phyloP scores from a whole-genome alignment of 1,284 basidiomycete species.

The Sparassis latifolia region DNA sequence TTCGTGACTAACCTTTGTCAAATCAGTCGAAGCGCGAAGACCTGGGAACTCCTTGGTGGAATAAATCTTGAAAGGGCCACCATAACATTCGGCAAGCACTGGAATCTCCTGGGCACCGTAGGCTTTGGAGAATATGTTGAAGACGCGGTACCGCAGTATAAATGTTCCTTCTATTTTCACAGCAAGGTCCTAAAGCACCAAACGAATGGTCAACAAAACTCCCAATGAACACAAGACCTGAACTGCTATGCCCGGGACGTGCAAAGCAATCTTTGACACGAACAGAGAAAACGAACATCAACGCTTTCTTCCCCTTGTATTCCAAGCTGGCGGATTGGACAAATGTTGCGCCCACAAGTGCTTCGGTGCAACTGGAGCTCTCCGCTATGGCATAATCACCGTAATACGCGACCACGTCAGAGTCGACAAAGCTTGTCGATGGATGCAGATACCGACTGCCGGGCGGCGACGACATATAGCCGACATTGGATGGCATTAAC shows the following conservation, averaged over 20 bases:
- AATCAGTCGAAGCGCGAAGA: conserved; percentile 60
- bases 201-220: background rate
- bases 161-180: conserved; percentile 22
- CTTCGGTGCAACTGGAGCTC: conserved; percentile 43
- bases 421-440: conserved; percentile 1
- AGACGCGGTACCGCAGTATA: conserved; percentile 20
- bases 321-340: conserved; percentile 55
- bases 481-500: background rate
- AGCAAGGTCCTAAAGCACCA: conserved; percentile 18
- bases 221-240: background rate
- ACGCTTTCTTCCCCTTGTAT: conserved; percentile 47
- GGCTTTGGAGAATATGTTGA: conserved; percentile 17
- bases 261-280: conserved; percentile 14
- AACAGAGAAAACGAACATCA: conserved; percentile 73
- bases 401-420: conserved; percentile 35
- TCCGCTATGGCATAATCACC: conserved; percentile 38
- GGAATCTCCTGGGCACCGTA: conserved; percentile 29
- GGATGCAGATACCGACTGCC: background rate
- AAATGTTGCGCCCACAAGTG: conserved; percentile 59
- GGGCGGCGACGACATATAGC: background rate
- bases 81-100: conserved; percentile 66
- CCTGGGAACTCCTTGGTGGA: conserved; percentile 80
- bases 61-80: conserved; percentile 62
- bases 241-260: too few relatives aligned
- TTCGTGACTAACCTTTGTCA: conserved; percentile 54